Base-by-base conservation (phyloP, 306 rosid species). In the Urtica urens region DNA sequence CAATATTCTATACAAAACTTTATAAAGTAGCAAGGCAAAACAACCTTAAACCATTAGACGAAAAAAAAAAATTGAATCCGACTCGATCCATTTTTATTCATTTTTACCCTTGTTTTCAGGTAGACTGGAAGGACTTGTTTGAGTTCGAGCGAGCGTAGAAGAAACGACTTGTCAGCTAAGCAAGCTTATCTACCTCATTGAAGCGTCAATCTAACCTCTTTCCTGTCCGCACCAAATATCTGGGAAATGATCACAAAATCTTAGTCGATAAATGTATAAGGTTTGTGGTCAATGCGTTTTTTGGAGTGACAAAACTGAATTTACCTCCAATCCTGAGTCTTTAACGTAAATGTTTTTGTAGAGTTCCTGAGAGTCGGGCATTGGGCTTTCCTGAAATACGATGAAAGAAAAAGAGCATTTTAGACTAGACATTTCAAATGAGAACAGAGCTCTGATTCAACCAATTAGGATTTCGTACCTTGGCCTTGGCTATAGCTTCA, bases 401-500 rank as follows among this genome's bases (percentile, higher is more conserved):
- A 38, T 16, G 57, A 35, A 67, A 16, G 39, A 2, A 51, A 52
- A 66, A 55, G 22, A 23, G 44, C 20, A 62, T 8, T n/a, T 26
- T 21, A 34, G 45, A 27, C 13, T 59, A 34, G 46, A 58, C 35
- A 49, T 61, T 18, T 57, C 33, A 2, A 41, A 28, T 26, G 26
- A 23, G 33, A n/a, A 26, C 14, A 13, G 6, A 40, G 10, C 23
- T 23, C 41, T 16, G 24, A 23, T 31, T 8, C 24, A 17, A 13
- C n/a, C 17, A 15, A 20, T 6, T 5, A n/a, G 38, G 3, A 9
- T 3, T 0, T 8, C 17, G 42, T 67, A 92, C 99, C 93, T 85
- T 92, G 38, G 99, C 96, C 76, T 70, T 62, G 21, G 94, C 96
- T 52, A 92, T 85, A 44, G 96, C 94, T 21, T 92, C 96, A 4